Conservation (phyloP, 208 protist genomes). For the Trichomonas gallinae region DNA sequence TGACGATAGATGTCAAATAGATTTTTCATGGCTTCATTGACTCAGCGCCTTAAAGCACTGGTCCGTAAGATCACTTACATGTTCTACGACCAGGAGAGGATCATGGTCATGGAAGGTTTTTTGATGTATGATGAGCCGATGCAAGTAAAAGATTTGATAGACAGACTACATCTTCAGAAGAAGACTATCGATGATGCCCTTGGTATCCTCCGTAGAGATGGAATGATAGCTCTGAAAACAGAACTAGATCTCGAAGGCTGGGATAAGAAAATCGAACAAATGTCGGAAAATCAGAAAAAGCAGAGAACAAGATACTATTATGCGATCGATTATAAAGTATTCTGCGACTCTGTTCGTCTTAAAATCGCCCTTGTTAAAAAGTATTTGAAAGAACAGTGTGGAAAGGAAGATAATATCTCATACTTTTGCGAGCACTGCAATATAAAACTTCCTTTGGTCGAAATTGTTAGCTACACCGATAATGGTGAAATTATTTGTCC, state of each 20-base stretch:
- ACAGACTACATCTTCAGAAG: background rate
- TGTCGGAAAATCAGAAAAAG: background rate
- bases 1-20: no score
- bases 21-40: background rate
- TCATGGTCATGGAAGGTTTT: background rate
- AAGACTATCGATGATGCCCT: background rate
- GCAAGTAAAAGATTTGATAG: background rate
- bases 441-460: background rate
- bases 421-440: background rate
- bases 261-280: background rate
- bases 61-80: background rate
- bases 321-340: background rate
- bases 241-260: background rate
- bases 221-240: background rate
- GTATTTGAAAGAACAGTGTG: background rate
- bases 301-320: background rate
- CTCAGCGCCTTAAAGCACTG: background rate
- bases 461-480: background rate
- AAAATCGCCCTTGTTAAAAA: background rate
- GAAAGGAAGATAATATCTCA: background rate
- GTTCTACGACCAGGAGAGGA: background rate
- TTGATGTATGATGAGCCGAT: background rate
- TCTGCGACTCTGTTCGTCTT: background rate
- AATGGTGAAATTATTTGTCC: background rate
- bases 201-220: background rate